Percentiles rank a stretch among this genome's conserved stretches.
Conservation (phyloP, 2,329 filamentous ascomycete species). For the Chaetoscypha palmicola region DNA sequence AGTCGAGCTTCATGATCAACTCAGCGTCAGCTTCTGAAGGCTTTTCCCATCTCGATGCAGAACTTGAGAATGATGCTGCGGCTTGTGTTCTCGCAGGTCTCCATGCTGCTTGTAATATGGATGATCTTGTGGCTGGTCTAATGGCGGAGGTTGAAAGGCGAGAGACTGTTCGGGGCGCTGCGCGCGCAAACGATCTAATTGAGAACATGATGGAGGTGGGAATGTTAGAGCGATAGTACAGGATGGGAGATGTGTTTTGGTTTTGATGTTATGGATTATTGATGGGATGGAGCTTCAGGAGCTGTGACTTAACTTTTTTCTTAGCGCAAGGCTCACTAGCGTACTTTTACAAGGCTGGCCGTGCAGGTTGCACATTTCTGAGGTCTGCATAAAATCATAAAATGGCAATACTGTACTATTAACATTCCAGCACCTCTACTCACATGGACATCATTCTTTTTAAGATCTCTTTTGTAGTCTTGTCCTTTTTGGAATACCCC, state of each 20-base stretch:
- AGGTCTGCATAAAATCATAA: no score
- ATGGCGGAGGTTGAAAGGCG: slow-evolving; percentile 48
- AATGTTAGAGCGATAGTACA: slow-evolving; percentile 7
- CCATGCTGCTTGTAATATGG: slow-evolving; percentile 26
- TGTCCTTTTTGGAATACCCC: slow-evolving; percentile 16
- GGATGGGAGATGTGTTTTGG: slow-evolving; percentile 6
- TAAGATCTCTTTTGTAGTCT: no score
- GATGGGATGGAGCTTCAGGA: slow-evolving; percentile 1
- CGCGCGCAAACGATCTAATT: slow-evolving; percentile 57
- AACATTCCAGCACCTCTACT: no score
- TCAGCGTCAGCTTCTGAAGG: slow-evolving; percentile 61
- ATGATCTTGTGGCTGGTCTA: slow-evolving; percentile 38
- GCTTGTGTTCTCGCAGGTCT: slow-evolving; percentile 25
- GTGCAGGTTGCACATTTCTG: no score
- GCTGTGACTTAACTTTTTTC: slow-evolving; percentile 11
- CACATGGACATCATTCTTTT: no score
- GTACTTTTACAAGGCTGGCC: slow-evolving; percentile 8
- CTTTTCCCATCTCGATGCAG: slow-evolving; percentile 34
- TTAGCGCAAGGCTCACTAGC: slow-evolving; percentile 13
- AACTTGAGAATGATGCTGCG: slow-evolving; percentile 33
- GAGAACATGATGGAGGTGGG: slow-evolving; percentile 52
- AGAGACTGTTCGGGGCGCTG: slow-evolving; percentile 56
- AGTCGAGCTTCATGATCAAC: slow-evolving; percentile 77
- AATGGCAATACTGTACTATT: background rate
- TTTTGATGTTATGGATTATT: slow-evolving; percentile 10